Base-by-base conservation (phyloP, 2,329 filamentous ascomycete genomes). In the Cercospora sp. region DNA sequence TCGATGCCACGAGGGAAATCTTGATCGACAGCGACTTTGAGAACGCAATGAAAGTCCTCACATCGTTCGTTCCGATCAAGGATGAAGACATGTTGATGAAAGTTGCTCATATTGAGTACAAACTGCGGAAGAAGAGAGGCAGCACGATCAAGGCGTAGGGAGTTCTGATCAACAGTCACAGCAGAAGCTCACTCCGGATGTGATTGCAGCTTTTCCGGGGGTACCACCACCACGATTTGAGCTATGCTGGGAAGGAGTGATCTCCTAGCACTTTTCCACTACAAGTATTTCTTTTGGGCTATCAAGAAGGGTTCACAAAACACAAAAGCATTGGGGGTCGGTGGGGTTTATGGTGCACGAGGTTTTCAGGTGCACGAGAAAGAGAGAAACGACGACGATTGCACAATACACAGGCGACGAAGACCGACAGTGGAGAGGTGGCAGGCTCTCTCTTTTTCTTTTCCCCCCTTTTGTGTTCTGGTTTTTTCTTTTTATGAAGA, bases 31-130 rank as follows among this genome's bases (percentile, higher is more conserved):
- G 92, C 18, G 95, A 99, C 78, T 99, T 98, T 79, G 95, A 99
- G 79, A 96, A 96, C 76, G 91, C 91, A 58, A 99, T 99, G 95
- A 98, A 97, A 82, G 91, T 94, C 7, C 84, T 99, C 70, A 98
- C 95, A 31, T 93, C 91, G 66, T 97, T 92, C 89, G 90, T 98
- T 55, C 93, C 94, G 20, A 90, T 99, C 78, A 93, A 93, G 80
- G 94, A 99, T 75, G 93, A 97, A 77, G 93, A 98, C 78, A 81
- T 96, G 67, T 85, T 99, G 75, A 96, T 99, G 92, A 90, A 90
- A 75, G 92, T 97, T 67, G 89, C 93, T 28, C 90, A 90, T 76
- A 89, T 92, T 13, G 94, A 98, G 81, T 97, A 91, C 87, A 96
- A 91, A 82, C 81, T 87, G 75, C 83, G 87, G 78, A 81, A 85